Conservation (phyloP, 2,329 filamentous ascomycete species). For the Pyrenophora graminea region DNA sequence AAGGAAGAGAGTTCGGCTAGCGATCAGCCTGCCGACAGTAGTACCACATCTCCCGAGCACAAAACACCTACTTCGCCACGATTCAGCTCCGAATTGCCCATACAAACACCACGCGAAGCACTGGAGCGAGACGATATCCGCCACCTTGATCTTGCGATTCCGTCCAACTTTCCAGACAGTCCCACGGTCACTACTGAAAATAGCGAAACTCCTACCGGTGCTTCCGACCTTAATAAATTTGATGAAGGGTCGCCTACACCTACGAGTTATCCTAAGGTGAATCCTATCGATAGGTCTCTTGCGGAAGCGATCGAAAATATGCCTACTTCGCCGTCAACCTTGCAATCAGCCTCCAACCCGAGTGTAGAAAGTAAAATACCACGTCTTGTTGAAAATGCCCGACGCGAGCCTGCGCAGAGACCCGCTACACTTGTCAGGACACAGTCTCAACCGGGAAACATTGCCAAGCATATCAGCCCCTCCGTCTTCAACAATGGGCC, state of each 20-base stretch:
- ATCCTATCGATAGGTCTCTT: conserved; percentile 41
- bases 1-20: conserved; percentile 60
- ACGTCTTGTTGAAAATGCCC: conserved; percentile 42
- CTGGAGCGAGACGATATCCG: conserved; percentile 60
- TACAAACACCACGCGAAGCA: conserved; percentile 40
- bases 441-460: conserved; percentile 44
- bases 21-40: conserved; percentile 16
- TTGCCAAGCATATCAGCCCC: conserved; percentile 28
- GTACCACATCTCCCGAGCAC: conserved; percentile 6
- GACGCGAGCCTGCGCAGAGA: conserved; percentile 36
- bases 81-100: conserved; percentile 21
- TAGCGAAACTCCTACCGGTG: conserved; percentile 33
- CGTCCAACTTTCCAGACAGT: conserved; percentile 45
- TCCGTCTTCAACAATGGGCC: conserved; percentile 21
- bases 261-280: conserved; percentile 34
- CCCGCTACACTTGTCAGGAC: conserved; percentile 36
- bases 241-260: conserved; percentile 39
- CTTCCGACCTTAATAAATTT: conserved; percentile 21
- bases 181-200: conserved; percentile 25
- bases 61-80: conserved; percentile 16
- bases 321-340: conserved; percentile 34
- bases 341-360: conserved; percentile 15
- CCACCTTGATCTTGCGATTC: conserved; percentile 64
- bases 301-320: conserved; percentile 44
- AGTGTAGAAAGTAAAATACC: conserved; percentile 45